Evolutionary conservation across 1,139 yeast genomes (phyloP).

Genomic region (Hyphopichia khmerensis): DNA sequence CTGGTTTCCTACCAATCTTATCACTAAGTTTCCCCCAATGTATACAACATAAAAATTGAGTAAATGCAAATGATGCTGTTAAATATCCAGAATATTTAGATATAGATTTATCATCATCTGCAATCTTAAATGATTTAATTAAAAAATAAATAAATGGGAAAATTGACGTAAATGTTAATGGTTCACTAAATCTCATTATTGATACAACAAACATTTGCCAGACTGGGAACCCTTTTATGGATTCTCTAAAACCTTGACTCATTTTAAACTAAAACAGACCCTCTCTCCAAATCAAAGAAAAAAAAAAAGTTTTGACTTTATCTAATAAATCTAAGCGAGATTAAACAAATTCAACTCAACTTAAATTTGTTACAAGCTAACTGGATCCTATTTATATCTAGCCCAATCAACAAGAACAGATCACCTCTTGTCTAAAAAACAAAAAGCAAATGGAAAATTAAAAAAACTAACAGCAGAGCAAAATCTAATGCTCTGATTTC

Average conservation of each 20-base stretch:
- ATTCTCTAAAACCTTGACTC: neutral
- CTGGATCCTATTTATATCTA: too few relatives aligned
- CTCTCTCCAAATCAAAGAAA: too few relatives aligned
- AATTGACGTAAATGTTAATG: slow-evolving; percentile 60
- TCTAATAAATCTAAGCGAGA: too few relatives aligned
- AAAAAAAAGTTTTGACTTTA: too few relatives aligned
- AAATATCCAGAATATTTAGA: slow-evolving; percentile 60
- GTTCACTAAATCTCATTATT: slow-evolving; percentile 55
- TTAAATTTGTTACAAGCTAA: too few relatives aligned
- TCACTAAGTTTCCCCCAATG: slow-evolving; percentile 62
- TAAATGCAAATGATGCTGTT: slow-evolving; percentile 54
- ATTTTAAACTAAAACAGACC: too few relatives aligned
- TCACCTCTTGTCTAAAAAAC: too few relatives aligned
- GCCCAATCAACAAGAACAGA: too few relatives aligned
- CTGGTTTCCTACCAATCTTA: slow-evolving; percentile 53
- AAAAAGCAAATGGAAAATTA: too few relatives aligned
- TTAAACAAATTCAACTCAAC: too few relatives aligned
- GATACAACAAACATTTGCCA: slow-evolving; percentile 50
- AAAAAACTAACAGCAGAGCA: too few relatives aligned
- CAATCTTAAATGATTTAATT: slow-evolving; percentile 57
- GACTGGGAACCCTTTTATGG: slow-evolving; percentile 44
- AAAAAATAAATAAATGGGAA: slow-evolving; percentile 66
- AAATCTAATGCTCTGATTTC: too few relatives aligned
- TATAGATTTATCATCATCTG: slow-evolving; percentile 51
- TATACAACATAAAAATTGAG: slow-evolving; percentile 54